A percentile compares a stretch with the other conserved stretches of the same genome.
phyloP scores from a whole-genome alignment of 306 rosid genomes.

The Vachellia collinsii region DNA sequence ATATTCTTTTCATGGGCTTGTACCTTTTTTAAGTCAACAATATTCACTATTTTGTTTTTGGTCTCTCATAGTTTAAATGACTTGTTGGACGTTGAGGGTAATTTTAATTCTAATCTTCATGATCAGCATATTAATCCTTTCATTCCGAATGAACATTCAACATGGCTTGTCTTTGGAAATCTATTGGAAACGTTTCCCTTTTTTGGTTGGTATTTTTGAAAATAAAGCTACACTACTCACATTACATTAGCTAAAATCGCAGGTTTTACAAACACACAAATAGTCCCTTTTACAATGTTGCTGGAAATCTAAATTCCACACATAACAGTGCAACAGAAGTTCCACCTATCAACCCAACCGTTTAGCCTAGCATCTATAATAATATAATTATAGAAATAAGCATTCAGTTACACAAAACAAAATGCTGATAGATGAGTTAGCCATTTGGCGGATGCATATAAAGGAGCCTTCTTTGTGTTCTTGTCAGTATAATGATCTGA shows the following conservation, averaged over 20 bases:
- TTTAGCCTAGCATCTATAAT: background rate
- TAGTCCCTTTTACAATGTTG: background rate
- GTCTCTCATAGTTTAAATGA: too few species aligned
- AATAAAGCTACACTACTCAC: too few species aligned
- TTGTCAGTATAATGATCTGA: constrained; percentile 8
- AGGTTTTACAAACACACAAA: too few species aligned
- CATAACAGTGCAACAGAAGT: background rate
- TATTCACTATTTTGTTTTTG: too few species aligned
- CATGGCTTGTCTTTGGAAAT: background rate
- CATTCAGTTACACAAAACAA: background rate
- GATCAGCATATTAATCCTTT: background rate
- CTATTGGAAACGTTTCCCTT: too few species aligned
- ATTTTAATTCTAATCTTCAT: background rate
- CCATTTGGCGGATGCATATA: too few species aligned
- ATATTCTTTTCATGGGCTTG: too few species aligned
- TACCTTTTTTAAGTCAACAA: too few species aligned
- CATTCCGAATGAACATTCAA: background rate
- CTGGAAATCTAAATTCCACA: background rate
- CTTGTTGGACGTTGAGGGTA: too few species aligned
- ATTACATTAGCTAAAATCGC: too few species aligned
- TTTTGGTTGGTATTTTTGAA: too few species aligned
- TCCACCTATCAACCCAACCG: background rate
- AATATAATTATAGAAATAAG: background rate
- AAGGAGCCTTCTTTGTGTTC: background rate
- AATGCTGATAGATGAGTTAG: background rate